Evolutionary conservation across 2,329 filamentous ascomycete genomes (phyloP), one percentile per base, ranked within the genome.

Genomic region (Sporothrix pseudoabietina): DNA sequence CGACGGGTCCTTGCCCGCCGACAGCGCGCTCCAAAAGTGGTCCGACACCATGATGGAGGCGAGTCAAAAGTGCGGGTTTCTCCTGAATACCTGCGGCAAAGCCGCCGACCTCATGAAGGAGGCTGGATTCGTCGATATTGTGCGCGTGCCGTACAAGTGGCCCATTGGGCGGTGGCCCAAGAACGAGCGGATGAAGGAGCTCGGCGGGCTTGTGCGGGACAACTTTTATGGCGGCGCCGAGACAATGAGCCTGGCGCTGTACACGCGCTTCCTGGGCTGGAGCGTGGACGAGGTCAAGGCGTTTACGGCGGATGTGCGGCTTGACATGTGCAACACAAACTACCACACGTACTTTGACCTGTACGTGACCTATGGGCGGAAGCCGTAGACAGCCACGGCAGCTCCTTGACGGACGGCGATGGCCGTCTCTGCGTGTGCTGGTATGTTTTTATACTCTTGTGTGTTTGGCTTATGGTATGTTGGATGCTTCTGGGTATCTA

Each of bases 101-200:
- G 78, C 78, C 0, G 79, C 77, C 22, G 78, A 80, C 19, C 71
- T 76, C 73, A 78, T 79, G 77, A 55, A 73, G 8, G 79, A 77
- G 1, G 79, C 79, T 5, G 82, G 82, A 2, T 83, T 81, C 73
- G 77, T 79, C 5, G 78, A 82, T 70, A 76, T 82, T 35, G 73
- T 77, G 19, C 78, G 79, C 66, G 72, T 77, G 30, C 76, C 76
- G 19, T 77, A 78, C 74, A 81, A 81, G 76, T 81, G 81, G 78
- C 82, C 82, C n/a, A 78, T 80, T 63, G 82, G 82, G 54, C 76
- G 77, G 6, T 84, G 82, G 82, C 80, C 82, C 41, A 78, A 78
- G 57, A 78, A 82, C 70, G 65, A 72, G 3, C 77, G 78, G 71
- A 77, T 80, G 74, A 83, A 82, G 76, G 77, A 81, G 75, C 75